Conservation (phyloP, 192 early-diverging fungal genomes). For the Umbelopsis sp. region DNA sequence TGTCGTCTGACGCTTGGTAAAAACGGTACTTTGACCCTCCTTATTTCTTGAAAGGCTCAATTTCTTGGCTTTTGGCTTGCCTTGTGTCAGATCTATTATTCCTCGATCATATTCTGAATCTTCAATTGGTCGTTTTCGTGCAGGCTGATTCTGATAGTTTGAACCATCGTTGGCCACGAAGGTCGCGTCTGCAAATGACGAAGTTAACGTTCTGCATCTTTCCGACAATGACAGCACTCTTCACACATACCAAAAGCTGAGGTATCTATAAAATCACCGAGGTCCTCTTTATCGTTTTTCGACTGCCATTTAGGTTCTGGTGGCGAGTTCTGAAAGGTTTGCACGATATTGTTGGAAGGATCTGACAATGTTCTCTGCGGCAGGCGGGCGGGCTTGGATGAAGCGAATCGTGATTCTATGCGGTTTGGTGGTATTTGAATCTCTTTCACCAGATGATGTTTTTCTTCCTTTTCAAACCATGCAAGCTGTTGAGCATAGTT, state of each 20-base stretch:
- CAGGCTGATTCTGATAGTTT: neutral
- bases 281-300: neutral
- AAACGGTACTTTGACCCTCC: neutral
- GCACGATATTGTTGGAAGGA: neutral
- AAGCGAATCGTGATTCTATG: neutral
- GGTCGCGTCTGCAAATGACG: neutral
- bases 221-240: too few relatives aligned
- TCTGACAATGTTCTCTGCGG: neutral
- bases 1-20: neutral
- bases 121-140: slow-evolving; percentile 1
- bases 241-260: neutral
- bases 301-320: neutral
- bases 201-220: too few relatives aligned
- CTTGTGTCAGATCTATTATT: neutral
- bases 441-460: neutral
- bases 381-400: neutral
- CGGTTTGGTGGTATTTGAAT: neutral
- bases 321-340: neutral
- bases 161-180: neutral
- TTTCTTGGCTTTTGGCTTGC: neutral
- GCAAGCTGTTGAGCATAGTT: slow-evolving; percentile 15
- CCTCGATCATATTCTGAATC: neutral
- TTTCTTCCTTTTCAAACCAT: slow-evolving; percentile 16
- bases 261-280: too few relatives aligned
- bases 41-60: neutral